phyloP scores from a whole-genome alignment of 441 rosid genomes.

The Biscutella laevigata region DNA sequence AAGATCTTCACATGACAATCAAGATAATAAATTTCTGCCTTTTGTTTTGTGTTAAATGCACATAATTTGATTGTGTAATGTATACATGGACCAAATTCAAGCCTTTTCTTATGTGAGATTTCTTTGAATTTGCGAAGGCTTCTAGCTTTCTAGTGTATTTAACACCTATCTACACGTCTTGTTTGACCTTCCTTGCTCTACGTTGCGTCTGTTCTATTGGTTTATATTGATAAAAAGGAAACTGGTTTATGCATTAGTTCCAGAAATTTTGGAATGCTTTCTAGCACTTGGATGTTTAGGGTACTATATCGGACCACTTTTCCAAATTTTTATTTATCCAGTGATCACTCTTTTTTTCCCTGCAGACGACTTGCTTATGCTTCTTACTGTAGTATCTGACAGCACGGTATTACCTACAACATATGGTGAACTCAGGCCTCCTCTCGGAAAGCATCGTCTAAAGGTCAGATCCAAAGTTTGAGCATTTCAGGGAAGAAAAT shows the following conservation, averaged over 20 bases:
- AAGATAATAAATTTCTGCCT: not conserved
- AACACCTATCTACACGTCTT: not conserved
- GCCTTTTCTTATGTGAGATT: not conserved
- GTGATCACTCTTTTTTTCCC: no score
- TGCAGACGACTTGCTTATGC: slow-evolving; percentile 68
- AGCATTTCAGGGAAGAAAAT: not conserved
- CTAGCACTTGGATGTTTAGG: not conserved
- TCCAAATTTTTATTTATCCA: slow-evolving; percentile 4
- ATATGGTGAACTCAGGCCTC: slow-evolving; percentile 86
- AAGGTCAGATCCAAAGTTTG: slow-evolving; percentile 25
- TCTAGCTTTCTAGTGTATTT: not conserved
- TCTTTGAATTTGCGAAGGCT: not conserved
- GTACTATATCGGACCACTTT: not conserved
- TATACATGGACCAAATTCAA: not conserved
- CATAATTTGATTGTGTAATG: slow-evolving; percentile 1
- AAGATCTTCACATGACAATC: slow-evolving; percentile 9
- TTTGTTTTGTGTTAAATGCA: slow-evolving; percentile 2
- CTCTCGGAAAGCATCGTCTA: slow-evolving; percentile 79
- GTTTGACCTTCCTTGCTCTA: not conserved
- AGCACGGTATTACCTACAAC: slow-evolving; percentile 79
- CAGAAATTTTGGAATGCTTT: not conserved
- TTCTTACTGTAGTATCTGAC: slow-evolving; percentile 68
- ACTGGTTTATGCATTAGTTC: not conserved
- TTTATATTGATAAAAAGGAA: not conserved
- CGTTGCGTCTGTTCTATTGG: not conserved